Evolutionary conservation across 78 protist species (phyloP), one percentile per base, ranked within the genome.

Genomic region (Isochrysis galbana): DNA sequence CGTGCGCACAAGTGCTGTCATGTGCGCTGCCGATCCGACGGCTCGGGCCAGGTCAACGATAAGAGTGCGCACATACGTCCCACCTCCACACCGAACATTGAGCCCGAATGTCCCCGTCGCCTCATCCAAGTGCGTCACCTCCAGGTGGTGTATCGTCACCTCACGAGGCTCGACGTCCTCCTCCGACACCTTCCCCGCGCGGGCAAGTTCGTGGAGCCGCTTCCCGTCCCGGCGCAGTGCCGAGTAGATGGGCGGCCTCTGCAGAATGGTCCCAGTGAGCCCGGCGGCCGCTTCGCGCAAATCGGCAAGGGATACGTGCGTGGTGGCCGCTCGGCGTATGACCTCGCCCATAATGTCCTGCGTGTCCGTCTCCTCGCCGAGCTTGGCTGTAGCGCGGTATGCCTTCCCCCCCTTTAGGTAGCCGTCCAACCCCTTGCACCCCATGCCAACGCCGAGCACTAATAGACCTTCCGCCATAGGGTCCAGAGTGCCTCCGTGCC

Each of bases 401-500:
- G 44, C 36, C 61, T 82, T 82, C 26, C 29, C 32, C 0, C 89
- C 89, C 42, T 0, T 26, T 7, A 45, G 61, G 61, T 45, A 45
- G 29, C 5, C 22, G 4, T 26, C 7, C 39, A 82, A 61, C 67
- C 25, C n/a, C n/a, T 45, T 45, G 67, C 67, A 45, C 26, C 69
- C 89, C 32, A 1, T 0, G 26, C 89, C 89, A 5, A 82, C 39
- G 41, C 89, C 89, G 23, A 82, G 21, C 39, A 82, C 89, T 4
- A 82, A 39, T 25, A 82, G 4, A 5, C 89, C 89, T 0, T 26
- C 22, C 19, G 89, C 89, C 14, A 82, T 51, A 32, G 89, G 89
- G 89, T 82, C 89, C n/a, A 82, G 89, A 0, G 89, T 82, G 29
- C 89, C 89, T 2, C 89, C 89, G 89, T 82, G 89, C 36, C 89